Evolutionary conservation across 2,329 filamentous ascomycete genomes (phyloP).

Genomic region (Grosmannia clavigera): DNA sequence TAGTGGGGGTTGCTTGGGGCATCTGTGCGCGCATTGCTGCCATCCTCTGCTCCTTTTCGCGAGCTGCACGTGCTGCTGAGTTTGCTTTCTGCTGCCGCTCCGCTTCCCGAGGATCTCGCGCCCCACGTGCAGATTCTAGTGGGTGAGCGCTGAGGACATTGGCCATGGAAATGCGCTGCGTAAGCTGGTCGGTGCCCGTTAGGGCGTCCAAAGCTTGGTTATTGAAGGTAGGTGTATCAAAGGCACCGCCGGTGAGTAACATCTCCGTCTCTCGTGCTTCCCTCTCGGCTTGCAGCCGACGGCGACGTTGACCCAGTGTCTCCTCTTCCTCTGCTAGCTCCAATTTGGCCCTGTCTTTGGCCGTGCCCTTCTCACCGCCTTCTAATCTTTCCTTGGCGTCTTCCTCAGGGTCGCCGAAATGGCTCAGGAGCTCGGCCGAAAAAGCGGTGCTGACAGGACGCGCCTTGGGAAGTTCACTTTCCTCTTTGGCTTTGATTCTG

Average conservation of each 20-base stretch:
- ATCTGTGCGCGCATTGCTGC: constrained; percentile 36
- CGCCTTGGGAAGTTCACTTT: constrained; percentile 34
- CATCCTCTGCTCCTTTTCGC: constrained; percentile 35
- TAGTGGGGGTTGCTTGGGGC: constrained; percentile 20
- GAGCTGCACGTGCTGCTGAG: constrained; percentile 26
- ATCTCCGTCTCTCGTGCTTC: constrained; percentile 51
- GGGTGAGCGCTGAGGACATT: constrained; percentile 40
- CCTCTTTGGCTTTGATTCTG: constrained; percentile 48
- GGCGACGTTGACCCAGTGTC: constrained; percentile 65
- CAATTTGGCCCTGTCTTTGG: constrained; percentile 9
- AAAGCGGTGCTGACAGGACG: constrained; percentile 54
- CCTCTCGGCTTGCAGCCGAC: constrained; percentile 56
- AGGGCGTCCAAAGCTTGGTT: constrained; percentile 12
- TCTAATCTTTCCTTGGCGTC: constrained; percentile 15
- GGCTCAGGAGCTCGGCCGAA: constrained; percentile 54
- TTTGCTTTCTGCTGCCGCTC: constrained; percentile 29
- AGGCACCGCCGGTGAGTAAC: constrained; percentile 18
- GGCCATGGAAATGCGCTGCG: constrained; percentile 42
- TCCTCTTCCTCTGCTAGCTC: constrained; percentile 49
- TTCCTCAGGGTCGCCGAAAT: constrained; percentile 42
- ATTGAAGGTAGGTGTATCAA: constrained; percentile 12
- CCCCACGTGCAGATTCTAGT: constrained; percentile 18
- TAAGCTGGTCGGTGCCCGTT: constrained; percentile 20
- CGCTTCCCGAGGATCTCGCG: constrained; percentile 25
- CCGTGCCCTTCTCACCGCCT: constrained; percentile 17